Evolutionary conservation across 192 early-diverging fungal species (phyloP).

Genomic region (Coemansia sp.): DNA sequence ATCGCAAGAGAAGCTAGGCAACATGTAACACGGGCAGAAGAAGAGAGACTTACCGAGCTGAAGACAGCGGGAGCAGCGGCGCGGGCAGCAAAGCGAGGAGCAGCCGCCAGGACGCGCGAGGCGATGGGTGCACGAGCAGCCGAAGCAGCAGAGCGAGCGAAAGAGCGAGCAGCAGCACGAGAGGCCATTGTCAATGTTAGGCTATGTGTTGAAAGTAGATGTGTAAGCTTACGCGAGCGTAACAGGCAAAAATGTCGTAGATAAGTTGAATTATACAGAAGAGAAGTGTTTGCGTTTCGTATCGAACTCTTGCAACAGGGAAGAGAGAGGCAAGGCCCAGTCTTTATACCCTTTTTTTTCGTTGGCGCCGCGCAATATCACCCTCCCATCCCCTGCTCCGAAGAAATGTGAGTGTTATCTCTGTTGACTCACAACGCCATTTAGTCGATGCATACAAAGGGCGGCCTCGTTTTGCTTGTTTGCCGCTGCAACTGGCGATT

Average conservation of each 20-base stretch:
- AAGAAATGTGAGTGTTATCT: constrained; percentile 1
- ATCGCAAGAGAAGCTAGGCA: background rate
- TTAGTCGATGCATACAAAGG: background rate
- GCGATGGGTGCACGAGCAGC: constrained; percentile 51
- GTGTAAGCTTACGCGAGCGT: background rate
- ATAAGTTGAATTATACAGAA: constrained; percentile 18
- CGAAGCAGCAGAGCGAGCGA: constrained; percentile 45
- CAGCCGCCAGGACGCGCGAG: constrained; percentile 43
- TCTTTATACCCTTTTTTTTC: constrained; percentile 3
- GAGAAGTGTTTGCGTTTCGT: constrained; percentile 15
- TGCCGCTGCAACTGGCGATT: constrained; percentile 16
- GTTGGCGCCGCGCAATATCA: background rate
- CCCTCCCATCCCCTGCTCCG: background rate
- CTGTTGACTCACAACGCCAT: constrained; percentile 24
- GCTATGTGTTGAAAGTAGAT: constrained; percentile 9
- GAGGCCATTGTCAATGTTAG: constrained; percentile 42
- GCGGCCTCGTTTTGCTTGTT: background rate
- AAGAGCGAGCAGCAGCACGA: constrained; percentile 47
- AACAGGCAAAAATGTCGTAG: constrained; percentile 8
- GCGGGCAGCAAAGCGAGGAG: constrained; percentile 55
- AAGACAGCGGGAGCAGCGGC: constrained; percentile 28
- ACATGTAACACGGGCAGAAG: background rate
- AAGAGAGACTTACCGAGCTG: constrained; percentile 36
- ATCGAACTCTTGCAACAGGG: background rate
- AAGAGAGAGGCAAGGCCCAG: background rate